Evolutionary conservation across 1,284 basidiomycete genomes (phyloP), one percentile per base, ranked within the genome.

Genomic region (Tylopilus sp.): DNA sequence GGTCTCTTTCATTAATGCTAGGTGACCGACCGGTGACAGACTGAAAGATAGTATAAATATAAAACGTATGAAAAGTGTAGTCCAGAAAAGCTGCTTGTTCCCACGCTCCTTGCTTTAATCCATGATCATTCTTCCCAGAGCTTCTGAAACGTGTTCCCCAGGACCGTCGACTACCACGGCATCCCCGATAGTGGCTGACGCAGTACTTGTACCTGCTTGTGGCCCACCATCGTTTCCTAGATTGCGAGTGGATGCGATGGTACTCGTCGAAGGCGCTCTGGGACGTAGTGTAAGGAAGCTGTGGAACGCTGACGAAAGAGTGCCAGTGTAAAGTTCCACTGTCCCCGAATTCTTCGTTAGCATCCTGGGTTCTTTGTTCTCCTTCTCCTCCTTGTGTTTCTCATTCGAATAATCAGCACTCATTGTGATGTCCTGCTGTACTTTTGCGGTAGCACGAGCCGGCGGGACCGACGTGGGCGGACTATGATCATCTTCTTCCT

Each of bases 71-170:
- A 29, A 29, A 29, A 29, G 29, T 29, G 29, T 29, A 29, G 29
- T 29, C 29, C 29, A 29, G 29, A 29, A 29, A 29, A 39, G 38
- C 38, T 16, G 16, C 38, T 13, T 8, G 38, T 39, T 39, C 38
- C 38, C 38, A 39, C 38, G 38, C 10, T 16, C 38, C 16, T 39
- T 39, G 38, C 16, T 22, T 41, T 33, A 57, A 59, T 69, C 67
- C 26, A 77, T 67, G 12, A 29, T 70, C 74, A 77, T 75, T 54
- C 69, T 77, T 29, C 47, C 75, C 47, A 77, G 53, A 10, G 66
- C 72, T 60, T 69, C 67, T 67, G 51, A 71, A 54, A 77, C 65
- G 16, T 26, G 49, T 39, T 67, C 64, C 13, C 66, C 33, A n/a
- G 63, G 6, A 18, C 62, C 62, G 12, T 74, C 54, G 36, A 26